Evolutionary conservation across 2,329 filamentous ascomycete species (phyloP).

Genomic region (Coniochaeta hoffmannii): DNA sequence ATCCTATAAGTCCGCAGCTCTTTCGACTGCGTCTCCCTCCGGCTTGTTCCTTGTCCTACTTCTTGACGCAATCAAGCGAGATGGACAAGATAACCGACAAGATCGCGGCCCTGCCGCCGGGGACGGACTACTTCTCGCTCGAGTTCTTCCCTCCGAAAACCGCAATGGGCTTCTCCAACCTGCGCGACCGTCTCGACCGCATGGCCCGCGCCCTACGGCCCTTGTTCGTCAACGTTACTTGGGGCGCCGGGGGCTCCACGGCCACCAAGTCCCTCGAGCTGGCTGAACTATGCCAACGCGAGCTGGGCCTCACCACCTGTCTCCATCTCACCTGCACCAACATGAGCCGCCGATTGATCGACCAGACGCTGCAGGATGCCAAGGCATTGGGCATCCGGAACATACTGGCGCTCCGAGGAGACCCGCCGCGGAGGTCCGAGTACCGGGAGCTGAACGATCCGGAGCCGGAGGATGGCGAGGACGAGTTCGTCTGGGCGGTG

Average conservation of each 20-base stretch:
- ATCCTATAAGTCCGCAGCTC: background rate
- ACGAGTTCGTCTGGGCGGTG: slow-evolving; percentile 80
- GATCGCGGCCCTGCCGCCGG: slow-evolving; percentile 78
- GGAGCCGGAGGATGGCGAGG: slow-evolving; percentile 63
- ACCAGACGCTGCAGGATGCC: slow-evolving; percentile 83
- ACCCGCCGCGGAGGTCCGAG: slow-evolving; percentile 83
- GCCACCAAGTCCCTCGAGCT: slow-evolving; percentile 86
- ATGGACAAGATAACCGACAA: slow-evolving; percentile 94
- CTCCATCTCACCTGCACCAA: slow-evolving; percentile 97
- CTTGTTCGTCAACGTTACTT: slow-evolving; percentile 94
- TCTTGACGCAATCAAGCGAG: too few species aligned
- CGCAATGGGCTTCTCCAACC: slow-evolving; percentile 87
- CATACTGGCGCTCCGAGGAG: slow-evolving; percentile 84
- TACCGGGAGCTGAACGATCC: slow-evolving; percentile 60
- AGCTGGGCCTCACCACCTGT: slow-evolving; percentile 88
- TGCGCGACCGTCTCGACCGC: slow-evolving; percentile 85
- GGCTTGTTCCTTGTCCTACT: background rate
- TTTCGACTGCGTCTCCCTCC: background rate
- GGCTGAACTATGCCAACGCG: slow-evolving; percentile 89
- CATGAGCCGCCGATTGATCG: slow-evolving; percentile 81
- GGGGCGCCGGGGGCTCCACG: slow-evolving; percentile 93
- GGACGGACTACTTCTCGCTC: slow-evolving; percentile 84
- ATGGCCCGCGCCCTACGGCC: slow-evolving; percentile 90
- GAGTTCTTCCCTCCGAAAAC: slow-evolving; percentile 99
- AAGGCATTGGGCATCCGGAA: slow-evolving; percentile 88